A percentile compares a stretch with the other conserved stretches of the same genome.
Evolutionary conservation across 225 moss, liverwort and hornwort species (phyloP).

Genomic region (Bryoerythrophyllum caledonicum): DNA sequence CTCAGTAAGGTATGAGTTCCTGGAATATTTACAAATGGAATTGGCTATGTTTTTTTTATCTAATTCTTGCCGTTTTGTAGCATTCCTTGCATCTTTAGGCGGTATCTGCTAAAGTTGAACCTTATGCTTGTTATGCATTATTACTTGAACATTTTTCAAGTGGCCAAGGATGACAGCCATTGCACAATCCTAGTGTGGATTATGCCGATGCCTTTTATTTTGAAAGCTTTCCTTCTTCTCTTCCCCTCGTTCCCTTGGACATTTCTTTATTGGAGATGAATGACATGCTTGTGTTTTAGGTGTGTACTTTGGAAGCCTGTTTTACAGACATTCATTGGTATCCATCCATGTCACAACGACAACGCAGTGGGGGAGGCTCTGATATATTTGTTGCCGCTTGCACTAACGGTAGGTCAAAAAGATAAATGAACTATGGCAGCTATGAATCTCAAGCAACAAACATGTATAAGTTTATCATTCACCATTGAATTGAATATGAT

Average conservation of each 20-base stretch:
- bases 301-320: constrained; percentile 66
- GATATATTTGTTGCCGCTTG: constrained; percentile 72
- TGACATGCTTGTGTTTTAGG: constrained; percentile 31
- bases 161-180: background rate
- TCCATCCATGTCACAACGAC: constrained; percentile 73
- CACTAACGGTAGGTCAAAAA: constrained; percentile 53
- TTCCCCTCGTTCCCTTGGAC: background rate
- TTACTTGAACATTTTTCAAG: too few species aligned
- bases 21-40: background rate
- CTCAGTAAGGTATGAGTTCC: constrained; percentile 55
- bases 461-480: background rate
- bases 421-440: background rate
- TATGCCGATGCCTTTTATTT: background rate
- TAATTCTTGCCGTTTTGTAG: background rate
- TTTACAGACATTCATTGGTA: constrained; percentile 84
- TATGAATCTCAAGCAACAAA: rapidly evolving
- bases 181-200: background rate
- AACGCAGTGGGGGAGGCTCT: constrained; percentile 46
- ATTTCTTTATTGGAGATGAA: background rate
- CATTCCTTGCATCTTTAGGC: background rate
- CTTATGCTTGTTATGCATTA: background rate
- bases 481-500: background rate
- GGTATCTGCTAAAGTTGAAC: background rate
- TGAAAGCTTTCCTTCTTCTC: background rate
- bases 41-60: background rate